phyloP scores from a whole-genome alignment of 163 green algal species.

The Chloromonas sp. region DNA sequence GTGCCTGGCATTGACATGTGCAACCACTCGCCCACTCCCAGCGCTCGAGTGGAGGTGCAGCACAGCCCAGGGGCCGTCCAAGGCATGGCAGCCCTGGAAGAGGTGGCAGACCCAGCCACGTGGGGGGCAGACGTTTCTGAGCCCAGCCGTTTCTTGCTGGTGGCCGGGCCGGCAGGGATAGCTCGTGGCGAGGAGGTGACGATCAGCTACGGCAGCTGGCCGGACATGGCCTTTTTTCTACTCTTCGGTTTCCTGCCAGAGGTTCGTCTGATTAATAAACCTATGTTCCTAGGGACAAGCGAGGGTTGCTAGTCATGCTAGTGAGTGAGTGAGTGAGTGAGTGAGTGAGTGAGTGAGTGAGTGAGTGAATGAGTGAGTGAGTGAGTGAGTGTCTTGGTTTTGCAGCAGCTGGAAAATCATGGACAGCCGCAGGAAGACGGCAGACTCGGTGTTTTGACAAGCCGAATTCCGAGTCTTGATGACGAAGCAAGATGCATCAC shows the following conservation, averaged over 20 bases:
- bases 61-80: slow-evolving; percentile 49
- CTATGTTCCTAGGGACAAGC: neutral
- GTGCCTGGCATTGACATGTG: slow-evolving; percentile 61
- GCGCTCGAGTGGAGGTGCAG: slow-evolving; percentile 18
- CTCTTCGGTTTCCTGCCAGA: slow-evolving; percentile 64
- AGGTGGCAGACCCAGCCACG: slow-evolving; percentile 26
- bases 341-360: neutral
- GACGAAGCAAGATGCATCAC: neutral
- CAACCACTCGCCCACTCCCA: slow-evolving; percentile 45
- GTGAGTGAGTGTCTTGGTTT: neutral
- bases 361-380: neutral
- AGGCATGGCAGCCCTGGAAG: slow-evolving; percentile 41
- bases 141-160: slow-evolving; percentile 36
- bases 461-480: neutral
- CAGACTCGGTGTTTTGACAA: neutral
- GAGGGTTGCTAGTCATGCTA: neutral
- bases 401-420: neutral
- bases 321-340: neutral
- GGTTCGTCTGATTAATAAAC: neutral
- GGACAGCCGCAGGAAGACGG: neutral
- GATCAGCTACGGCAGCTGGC: slow-evolving; percentile 63
- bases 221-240: slow-evolving; percentile 52
- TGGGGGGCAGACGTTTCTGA: neutral
- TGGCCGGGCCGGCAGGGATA: slow-evolving; percentile 25
- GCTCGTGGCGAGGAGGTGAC: slow-evolving; percentile 43